Percentiles rank a stretch among this genome's conserved stretches.
Evolutionary conservation across 768 basidiomycete genomes (phyloP).

Genomic region (Pisolithus marmoratus): DNA sequence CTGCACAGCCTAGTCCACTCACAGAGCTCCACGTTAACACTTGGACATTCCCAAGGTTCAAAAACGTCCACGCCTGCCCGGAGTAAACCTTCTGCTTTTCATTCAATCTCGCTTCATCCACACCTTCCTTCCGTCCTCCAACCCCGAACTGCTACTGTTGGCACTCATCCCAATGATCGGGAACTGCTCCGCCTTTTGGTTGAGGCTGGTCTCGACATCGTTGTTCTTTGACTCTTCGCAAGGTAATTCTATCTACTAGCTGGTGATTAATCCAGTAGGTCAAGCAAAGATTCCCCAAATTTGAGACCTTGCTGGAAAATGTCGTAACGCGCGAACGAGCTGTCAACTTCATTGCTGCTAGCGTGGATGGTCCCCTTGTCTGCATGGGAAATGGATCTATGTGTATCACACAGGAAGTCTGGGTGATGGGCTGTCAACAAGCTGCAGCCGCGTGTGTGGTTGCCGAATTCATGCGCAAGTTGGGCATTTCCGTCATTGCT

Average conservation of each 20-base stretch:
- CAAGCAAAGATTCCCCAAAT: conserved; percentile 74
- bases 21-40: no score
- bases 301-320: conserved; percentile 95
- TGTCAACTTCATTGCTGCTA: conserved; percentile 86
- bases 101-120: no score
- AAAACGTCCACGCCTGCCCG: no score
- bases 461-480: conserved; percentile 86
- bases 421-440: conserved; percentile 98
- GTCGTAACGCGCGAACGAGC: conserved; percentile 98
- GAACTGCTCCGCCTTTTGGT: conserved; percentile 82
- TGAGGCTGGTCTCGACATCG: conserved; percentile 93
- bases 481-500: conserved; percentile 94
- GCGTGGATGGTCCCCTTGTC: conserved; percentile 91
- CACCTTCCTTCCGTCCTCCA: no score
- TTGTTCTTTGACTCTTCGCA: conserved; percentile 94
- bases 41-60: no score
- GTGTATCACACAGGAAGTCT: conserved; percentile 99
- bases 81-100: no score
- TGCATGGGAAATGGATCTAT: conserved; percentile 99
- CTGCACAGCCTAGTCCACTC: no score
- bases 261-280: conserved; percentile 95
- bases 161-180: conserved; percentile 81
- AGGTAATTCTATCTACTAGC: conserved; percentile 90
- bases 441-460: conserved; percentile 98
- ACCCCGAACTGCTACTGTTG: no score